These are phyloP conservation scores for Pseudogymnoascus verrucosus DNA, from an alignment of 2,329 filamentous ascomycete species.

Conservation along the genomic window DNA sequence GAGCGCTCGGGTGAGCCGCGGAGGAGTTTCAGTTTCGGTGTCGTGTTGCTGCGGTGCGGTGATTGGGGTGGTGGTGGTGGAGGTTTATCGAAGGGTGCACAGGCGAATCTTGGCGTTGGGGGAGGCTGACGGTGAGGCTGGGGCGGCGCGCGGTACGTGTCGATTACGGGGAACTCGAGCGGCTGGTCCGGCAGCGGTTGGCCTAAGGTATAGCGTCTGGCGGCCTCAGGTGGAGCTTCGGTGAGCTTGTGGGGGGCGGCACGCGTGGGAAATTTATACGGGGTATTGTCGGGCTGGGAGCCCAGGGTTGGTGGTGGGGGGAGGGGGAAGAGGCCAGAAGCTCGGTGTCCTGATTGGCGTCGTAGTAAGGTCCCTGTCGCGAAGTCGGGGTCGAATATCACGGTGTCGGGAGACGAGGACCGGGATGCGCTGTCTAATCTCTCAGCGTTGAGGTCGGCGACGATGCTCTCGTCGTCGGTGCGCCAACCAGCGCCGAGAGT, in stretches of 20 bases:
- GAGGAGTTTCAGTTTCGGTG: not conserved
- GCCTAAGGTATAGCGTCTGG: not conserved
- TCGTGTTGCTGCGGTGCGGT: not conserved
- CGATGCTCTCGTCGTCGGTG: not conserved
- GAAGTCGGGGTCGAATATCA: not conserved
- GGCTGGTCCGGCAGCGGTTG: not conserved
- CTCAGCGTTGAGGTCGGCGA: not conserved
- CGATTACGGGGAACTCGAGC: not conserved
- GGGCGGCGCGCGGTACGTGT: not conserved
- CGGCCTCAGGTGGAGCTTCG: not conserved
- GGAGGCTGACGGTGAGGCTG: not conserved
- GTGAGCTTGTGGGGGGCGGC: not conserved
- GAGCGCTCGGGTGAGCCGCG: not conserved
- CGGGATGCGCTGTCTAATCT: not conserved
- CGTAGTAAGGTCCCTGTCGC: not conserved
- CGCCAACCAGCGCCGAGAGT: not conserved
- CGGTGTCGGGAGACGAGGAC: not conserved
- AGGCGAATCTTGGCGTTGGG: slow-evolving; percentile 1
- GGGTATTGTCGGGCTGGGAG: not conserved
- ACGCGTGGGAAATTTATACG: not conserved
- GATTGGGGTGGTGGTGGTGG: not conserved
- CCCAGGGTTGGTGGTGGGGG: not conserved
- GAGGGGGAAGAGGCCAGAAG: not conserved
- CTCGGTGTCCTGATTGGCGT: not conserved
- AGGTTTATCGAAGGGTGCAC: not conserved